Evolutionary conservation across 2,329 filamentous ascomycete species (phyloP).

Genomic region (Fusarium bactridioides): DNA sequence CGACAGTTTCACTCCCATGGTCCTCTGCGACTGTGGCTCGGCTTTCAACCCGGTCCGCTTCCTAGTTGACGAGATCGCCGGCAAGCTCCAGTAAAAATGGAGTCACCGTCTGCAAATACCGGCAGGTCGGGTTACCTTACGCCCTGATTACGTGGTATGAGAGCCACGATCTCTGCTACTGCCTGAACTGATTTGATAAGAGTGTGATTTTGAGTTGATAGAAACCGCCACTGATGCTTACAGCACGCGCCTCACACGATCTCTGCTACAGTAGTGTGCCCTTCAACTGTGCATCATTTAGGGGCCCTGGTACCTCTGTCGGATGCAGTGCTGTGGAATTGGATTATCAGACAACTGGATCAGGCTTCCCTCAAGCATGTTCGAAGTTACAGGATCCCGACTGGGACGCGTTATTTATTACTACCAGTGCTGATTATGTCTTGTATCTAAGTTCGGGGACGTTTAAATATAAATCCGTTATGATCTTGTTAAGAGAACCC

Average conservation of each 20-base stretch:
- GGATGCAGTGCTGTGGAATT: background rate
- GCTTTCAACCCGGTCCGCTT: background rate
- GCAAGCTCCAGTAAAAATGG: background rate
- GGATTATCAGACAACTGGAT: background rate
- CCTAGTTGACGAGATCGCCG: background rate
- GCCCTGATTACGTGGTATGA: background rate
- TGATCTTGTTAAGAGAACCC: too few species aligned
- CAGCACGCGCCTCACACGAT: too few species aligned
- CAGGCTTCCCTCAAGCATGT: background rate
- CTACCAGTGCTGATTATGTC: background rate
- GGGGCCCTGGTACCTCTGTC: background rate
- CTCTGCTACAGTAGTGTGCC: background rate
- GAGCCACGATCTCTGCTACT: background rate
- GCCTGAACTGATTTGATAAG: too few species aligned
- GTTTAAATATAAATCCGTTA: too few species aligned
- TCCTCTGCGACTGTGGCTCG: background rate
- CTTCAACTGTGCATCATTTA: background rate
- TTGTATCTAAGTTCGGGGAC: background rate
- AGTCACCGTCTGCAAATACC: too few species aligned
- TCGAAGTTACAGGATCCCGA: background rate
- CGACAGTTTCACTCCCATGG: background rate
- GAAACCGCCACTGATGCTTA: too few species aligned
- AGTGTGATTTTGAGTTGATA: too few species aligned
- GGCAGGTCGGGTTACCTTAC: background rate
- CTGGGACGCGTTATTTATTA: background rate